Percentiles rank a stretch among this genome's conserved stretches.
phyloP scores from a whole-genome alignment of 305 asterid genomes.

The Fraxinus sp. region DNA sequence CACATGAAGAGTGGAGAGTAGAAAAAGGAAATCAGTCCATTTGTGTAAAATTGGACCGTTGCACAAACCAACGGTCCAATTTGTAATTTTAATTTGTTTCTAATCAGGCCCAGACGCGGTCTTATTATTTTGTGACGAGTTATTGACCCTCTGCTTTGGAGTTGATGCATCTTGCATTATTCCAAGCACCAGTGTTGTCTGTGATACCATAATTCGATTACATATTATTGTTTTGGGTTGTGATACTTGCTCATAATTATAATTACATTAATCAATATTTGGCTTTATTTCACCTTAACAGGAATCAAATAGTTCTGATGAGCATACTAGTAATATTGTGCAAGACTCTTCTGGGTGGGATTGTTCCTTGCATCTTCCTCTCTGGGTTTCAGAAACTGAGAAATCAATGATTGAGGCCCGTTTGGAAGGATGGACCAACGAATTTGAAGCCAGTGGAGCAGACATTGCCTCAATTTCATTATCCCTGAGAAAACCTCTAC shows the following conservation, averaged over 20 bases:
- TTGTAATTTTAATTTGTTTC: too few relatives aligned
- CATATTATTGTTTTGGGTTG: slow-evolving; percentile 12
- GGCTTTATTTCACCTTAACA: slow-evolving; percentile 29
- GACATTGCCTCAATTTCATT: slow-evolving; percentile 69
- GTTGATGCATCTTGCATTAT: background rate
- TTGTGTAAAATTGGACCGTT: too few relatives aligned
- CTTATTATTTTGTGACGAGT: background rate
- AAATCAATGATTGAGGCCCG: slow-evolving; percentile 57
- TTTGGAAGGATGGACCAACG: slow-evolving; percentile 67
- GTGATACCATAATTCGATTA: background rate
- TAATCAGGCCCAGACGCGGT: too few relatives aligned
- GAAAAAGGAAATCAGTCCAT: too few relatives aligned
- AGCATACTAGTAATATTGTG: slow-evolving; percentile 15
- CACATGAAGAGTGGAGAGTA: too few relatives aligned
- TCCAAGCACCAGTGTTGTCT: background rate
- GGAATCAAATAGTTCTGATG: slow-evolving; percentile 42
- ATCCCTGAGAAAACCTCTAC: slow-evolving; percentile 60
- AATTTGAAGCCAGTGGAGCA: slow-evolving; percentile 83
- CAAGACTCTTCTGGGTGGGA: slow-evolving; percentile 56
- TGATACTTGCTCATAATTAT: background rate
- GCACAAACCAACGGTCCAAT: too few relatives aligned
- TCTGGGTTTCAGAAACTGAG: slow-evolving; percentile 86
- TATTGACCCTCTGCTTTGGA: background rate
- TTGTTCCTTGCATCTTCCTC: slow-evolving; percentile 90
- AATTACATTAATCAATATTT: background rate